Evolutionary conservation across 139 green algal species (phyloP), one percentile per base, ranked within the genome.

Genomic region (Chlamydomonas sphaeroides): DNA sequence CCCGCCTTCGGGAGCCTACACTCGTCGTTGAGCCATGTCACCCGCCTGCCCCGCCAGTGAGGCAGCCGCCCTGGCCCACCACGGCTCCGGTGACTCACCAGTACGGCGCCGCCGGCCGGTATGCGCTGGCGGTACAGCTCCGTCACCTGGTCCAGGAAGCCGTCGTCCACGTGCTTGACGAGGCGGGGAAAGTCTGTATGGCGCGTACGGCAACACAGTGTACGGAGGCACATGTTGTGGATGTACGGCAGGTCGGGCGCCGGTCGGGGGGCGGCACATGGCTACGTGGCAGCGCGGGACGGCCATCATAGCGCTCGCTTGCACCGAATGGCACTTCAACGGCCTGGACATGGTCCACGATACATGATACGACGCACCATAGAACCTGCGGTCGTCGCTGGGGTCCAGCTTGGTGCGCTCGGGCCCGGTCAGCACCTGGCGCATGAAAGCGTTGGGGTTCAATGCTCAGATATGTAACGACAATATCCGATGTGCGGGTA

Each of bases 111-210:
- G 3, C 61, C 61, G 30, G 35, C 23, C 21, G 75, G 61, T 8
- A 82, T 72, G 23, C 67, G 42, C 28, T 84, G 65, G 35, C 92
- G 78, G 86, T 98, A 98, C 17, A 98, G 89, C 86, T 96, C 68
- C 7, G 95, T 97, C 5, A 98, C 84, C 68, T 95, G 86, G 2
- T 65, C 75, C 42, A 97, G 68, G 83, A 98, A 98, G 23, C 45
- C 48, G 20, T 95, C 91, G 81, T 98, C 96, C n/a, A 95, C 88
- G 51, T 98, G 94, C 38, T 92, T 92, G 11, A 97, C 92, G 1
- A 95, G 57, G 1, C 93, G 85, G 1, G 93, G 92, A 10, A 84
- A 35, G 38, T 63, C 86, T 89, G 75, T 39, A 49, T 39, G 11
- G 32, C 0, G 38, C 26, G 68, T n/a, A 14, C 10, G 45, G 11